Conservation (phyloP, 768 basidiomycete species). For the Naematelia encephala region DNA sequence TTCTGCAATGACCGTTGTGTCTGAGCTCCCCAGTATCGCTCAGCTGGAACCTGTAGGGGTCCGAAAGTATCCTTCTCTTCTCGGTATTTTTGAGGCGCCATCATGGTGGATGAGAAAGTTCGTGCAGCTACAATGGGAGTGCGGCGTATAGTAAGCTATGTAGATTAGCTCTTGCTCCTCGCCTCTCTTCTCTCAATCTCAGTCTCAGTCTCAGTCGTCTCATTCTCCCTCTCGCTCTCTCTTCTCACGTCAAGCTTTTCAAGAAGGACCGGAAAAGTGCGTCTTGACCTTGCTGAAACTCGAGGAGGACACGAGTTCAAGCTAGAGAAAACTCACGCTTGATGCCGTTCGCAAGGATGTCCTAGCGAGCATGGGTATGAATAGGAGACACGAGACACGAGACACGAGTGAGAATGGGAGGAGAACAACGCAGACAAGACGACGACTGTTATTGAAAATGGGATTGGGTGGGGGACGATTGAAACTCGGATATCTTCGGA, state of each 20-base stretch:
- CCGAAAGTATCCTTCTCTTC: conserved; percentile 93
- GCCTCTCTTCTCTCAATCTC: too few species aligned
- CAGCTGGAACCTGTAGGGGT: conserved; percentile 79
- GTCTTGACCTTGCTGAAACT: too few species aligned
- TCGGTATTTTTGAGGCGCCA: conserved; percentile 55
- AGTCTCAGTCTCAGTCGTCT: too few species aligned
- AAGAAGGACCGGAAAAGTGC: too few species aligned
- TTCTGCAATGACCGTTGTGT: conserved; percentile 97
- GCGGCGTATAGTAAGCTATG: conserved; percentile 27
- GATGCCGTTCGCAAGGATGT: conserved; percentile 32
- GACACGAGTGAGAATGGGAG: conserved; percentile 6
- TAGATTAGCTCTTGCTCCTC: neutral
- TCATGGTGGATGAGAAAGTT: conserved; percentile 2
- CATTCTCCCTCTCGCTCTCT: too few species aligned
- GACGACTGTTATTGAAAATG: too few species aligned
- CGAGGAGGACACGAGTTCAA: neutral
- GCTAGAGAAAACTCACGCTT: conserved; percentile 27
- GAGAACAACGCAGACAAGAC: neutral
- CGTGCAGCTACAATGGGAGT: neutral
- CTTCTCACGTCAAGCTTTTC: too few species aligned
- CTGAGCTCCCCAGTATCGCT: conserved; percentile 96
- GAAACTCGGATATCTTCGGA: neutral
- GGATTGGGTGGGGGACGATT: too few species aligned
- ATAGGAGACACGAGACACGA: neutral
- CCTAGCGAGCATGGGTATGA: conserved; percentile 23